A percentile compares a stretch with the other conserved stretches of the same genome.
These are phyloP conservation scores for Citeromyces hawaiiensis DNA, from an alignment of 1,139 yeast species.

Conservation along the genomic window DNA sequence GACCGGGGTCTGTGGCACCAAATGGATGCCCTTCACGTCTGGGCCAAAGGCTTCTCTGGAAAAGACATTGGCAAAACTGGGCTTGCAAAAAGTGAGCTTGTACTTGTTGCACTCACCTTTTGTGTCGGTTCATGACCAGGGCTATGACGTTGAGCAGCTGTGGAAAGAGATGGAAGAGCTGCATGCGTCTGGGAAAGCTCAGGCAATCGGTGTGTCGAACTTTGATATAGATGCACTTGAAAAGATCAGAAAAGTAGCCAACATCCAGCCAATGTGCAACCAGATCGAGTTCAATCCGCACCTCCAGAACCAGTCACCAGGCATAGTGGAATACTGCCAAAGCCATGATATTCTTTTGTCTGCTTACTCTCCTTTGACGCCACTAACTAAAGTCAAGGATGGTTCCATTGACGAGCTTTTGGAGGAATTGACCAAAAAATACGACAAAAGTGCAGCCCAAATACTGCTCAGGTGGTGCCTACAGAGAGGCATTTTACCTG, in stretches of 20 bases:
- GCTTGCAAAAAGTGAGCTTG: constrained; percentile 32
- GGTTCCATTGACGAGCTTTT: constrained; percentile 34
- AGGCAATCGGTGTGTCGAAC: constrained; percentile 70
- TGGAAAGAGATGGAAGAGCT: constrained; percentile 44
- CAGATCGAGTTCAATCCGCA: constrained; percentile 68
- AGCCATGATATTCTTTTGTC: constrained; percentile 43
- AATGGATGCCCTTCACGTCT: neutral
- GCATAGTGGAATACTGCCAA: constrained; percentile 38
- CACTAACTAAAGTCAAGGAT: constrained; percentile 49
- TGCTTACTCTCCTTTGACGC: constrained; percentile 71
- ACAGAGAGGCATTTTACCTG: constrained; percentile 53
- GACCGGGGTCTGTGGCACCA: neutral
- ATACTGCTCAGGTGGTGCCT: constrained; percentile 60
- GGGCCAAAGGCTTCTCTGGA: constrained; percentile 14
- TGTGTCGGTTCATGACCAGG: neutral
- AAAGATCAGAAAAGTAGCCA: constrained; percentile 14
- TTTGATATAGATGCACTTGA: constrained; percentile 40
- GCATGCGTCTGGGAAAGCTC: constrained; percentile 35
- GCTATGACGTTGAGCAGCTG: neutral
- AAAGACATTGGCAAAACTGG: constrained; percentile 20
- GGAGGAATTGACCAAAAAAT: constrained; percentile 35
- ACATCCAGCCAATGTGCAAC: constrained; percentile 51
- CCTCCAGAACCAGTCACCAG: constrained; percentile 40
- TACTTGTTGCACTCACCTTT: constrained; percentile 35
- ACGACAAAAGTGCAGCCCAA: constrained; percentile 40